Evolutionary conservation across 495 filamentous ascomycete genomes (phyloP), one percentile per base, ranked within the genome.

Genomic region (Aspergillus mulundensis): DNA sequence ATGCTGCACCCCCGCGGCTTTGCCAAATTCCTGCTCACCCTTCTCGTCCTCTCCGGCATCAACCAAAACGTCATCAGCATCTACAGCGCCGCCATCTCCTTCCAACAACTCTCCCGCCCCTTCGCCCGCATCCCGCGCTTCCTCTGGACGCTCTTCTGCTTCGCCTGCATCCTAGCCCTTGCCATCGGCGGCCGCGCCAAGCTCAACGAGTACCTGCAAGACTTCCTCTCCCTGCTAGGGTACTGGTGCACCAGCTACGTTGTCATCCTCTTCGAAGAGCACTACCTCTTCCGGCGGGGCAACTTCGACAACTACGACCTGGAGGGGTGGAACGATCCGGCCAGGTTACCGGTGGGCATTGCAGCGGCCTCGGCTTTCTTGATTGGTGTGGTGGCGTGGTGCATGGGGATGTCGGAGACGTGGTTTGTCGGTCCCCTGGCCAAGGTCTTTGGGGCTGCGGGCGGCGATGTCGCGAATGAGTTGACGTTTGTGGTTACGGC

Each of bases 381-480:
- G 3, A 18, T 53, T 4, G 50, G 50, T 1, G 38, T 53, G 7
- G 23, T 53, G 15, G 50, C 50, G 3, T 53, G 50, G 50, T 53
- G 50, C 20, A 53, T 53, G 50, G 50, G 50, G 1, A 53, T 53
- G 50, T 28, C 36, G 8, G 50, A 53, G 50, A 53, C 50, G 3
- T 53, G 50, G 50, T 53, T 77, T 51, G 65, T 78, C 24, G 80
- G 80, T 7, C 69, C 73, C n/a, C 64, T 81, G 44, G 78, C 77
- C 1, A 69, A 59, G 46, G 56, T 74, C 20, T 77, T 83, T 53
- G 76, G 79, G 0, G 66, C 64, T 1, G 58, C 53, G 53, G 77
- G 79, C 21, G 81, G 80, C n/a, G 81, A 85, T 60, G 63, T 85
- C 38, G 80, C 77, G 6, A 81, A 82, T 47, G 76, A 83, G 63